These are phyloP conservation scores for Trypanosomatidae sp. DNA, from an alignment of 208 protist genomes.

Conservation along the genomic window DNA sequence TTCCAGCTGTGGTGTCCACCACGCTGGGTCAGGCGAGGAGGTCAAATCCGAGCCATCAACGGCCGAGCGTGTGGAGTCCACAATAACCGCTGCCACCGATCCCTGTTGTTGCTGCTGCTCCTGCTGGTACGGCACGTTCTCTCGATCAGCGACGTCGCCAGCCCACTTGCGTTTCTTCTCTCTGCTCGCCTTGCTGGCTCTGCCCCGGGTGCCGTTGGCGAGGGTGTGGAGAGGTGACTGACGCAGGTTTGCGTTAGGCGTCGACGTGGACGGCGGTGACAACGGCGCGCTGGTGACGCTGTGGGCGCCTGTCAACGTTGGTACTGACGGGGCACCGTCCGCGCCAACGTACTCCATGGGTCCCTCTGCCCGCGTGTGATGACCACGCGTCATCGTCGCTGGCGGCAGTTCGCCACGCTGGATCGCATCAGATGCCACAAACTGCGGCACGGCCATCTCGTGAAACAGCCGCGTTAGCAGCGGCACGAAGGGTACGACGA, in stretches of 20 bases:
- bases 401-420: constrained; percentile 17
- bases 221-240: not conserved
- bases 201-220: not conserved
- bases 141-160: not conserved
- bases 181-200: not conserved
- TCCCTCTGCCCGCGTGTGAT: not conserved
- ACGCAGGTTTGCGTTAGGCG: not conserved
- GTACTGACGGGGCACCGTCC: not conserved
- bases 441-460: constrained; percentile 42
- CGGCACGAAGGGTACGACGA: constrained; percentile 47
- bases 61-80: not conserved
- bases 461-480: constrained; percentile 49
- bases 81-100: not conserved
- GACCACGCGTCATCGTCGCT: not conserved
- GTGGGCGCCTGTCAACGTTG: not conserved
- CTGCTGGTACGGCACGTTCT: not conserved
- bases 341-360: constrained; percentile 5
- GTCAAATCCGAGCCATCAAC: not conserved
- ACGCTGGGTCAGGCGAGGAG: constrained; percentile 2
- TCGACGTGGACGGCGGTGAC: not conserved
- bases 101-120: not conserved
- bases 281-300: not conserved
- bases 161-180: not conserved
- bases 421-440: constrained; percentile 31
- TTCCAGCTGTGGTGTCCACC: constrained; percentile 25